Conservation (phyloP, 148 eudicot species). For the Amaranthus hypochondriacus region DNA sequence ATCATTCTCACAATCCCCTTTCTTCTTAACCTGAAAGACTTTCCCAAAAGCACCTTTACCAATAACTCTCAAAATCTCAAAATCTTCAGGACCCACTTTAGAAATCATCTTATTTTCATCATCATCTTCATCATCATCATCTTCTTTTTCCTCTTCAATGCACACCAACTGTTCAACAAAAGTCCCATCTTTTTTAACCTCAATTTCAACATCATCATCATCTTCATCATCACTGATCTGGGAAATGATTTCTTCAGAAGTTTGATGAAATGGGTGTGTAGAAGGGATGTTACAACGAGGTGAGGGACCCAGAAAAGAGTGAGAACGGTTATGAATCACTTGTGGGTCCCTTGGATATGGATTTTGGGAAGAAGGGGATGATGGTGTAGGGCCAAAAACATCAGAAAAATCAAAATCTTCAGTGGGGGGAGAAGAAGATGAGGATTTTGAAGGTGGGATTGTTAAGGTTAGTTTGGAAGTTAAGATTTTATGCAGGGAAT, state of each 20-base stretch:
- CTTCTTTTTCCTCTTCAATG: conserved; percentile 18
- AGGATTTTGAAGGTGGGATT: conserved; percentile 45
- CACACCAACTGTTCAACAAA: conserved; percentile 27
- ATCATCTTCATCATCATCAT: conserved; percentile 9
- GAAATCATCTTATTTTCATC: background rate
- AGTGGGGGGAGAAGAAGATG: conserved; percentile 29
- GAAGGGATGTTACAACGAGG: conserved; percentile 46
- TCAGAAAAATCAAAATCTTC: conserved; percentile 69
- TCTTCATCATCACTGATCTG: conserved; percentile 36
- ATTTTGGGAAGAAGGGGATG: conserved; percentile 26
- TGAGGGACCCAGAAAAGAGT: conserved; percentile 82
- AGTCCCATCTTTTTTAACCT: conserved; percentile 10
- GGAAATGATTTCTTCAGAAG: conserved; percentile 33
- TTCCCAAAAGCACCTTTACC: conserved; percentile 94
- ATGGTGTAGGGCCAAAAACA: conserved; percentile 43
- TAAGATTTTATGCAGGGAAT: conserved; percentile 47
- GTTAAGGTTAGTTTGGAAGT: conserved; percentile 56
- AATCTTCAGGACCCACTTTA: conserved; percentile 68
- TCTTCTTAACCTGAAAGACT: conserved; percentile 78
- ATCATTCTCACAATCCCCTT: conserved; percentile 24
- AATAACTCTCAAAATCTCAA: conserved; percentile 75
- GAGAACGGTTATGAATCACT: conserved; percentile 64
- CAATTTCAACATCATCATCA: conserved; percentile 26
- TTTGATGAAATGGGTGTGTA: conserved; percentile 33
- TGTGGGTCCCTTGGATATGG: conserved; percentile 36